Base-by-base conservation (phyloP, 2,329 filamentous ascomycete species). In the Aspergillus novofumigatus region DNA sequence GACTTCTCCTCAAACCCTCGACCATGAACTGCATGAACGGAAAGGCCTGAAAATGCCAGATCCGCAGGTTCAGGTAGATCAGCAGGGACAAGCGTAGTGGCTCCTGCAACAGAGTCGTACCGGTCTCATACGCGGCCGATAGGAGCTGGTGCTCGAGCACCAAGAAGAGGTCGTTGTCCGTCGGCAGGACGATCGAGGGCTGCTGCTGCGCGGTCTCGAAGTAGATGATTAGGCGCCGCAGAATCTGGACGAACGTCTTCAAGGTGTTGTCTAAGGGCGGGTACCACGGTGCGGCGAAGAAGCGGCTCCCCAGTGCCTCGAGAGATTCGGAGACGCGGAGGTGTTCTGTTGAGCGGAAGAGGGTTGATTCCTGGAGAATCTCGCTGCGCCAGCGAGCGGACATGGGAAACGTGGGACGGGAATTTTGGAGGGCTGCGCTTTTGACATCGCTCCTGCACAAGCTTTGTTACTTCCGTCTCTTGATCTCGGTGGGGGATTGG, bases 111-210 rank as follows among this genome's bases (percentile, higher is more conserved):
- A 26, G 20, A 56, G 25, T 2, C 56, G 57, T 11, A 28, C 11
- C 23, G 41, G 32, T 14, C 29, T 32, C 17, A 55, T 45, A 42
- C 51, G 38, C 25, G 50, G 54, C 3, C 57, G 29, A 6, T 35
- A 60, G 42, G 21, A 62, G 28, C 48, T 52, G 52, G 35, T 62
- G 54, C 21, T 41, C 47, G 25, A 61, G 48, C 8, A 55, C 55
- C 3, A 63, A 50, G 23, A 65, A 59, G 26, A 58, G 55, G 38
- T 63, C 61, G 47, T 65, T 63, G 28, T 63, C 62, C 23, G 60
- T 61, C n/a, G 61, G 57, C 49, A 59, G 59, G 23, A 61, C 45
- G 28, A 52, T 42, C 2, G 29, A 47, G 7, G 54, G 54, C 9
- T 47, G 17, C 2, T 47, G 10, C 25, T 52, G 50, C 6, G 54